Base-by-base conservation (phyloP, 345 rosid genomes). In the Eucalyptus marginata region DNA sequence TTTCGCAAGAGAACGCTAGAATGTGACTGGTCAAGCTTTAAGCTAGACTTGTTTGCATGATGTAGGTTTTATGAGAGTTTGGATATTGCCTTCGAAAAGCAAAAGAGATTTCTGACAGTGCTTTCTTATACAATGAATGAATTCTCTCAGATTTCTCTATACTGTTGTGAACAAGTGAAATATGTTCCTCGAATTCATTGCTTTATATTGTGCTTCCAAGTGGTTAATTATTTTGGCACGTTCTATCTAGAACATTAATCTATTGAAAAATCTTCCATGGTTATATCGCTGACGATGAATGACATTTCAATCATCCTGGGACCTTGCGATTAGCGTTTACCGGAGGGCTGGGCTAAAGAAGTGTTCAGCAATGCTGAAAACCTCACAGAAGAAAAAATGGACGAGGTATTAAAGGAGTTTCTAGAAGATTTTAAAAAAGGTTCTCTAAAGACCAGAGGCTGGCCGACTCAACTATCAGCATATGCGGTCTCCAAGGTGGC, bases 311-410 rank as follows among this genome's bases (percentile, higher is more conserved):
- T 86, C 27, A 18, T 64, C 86, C 40, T 6, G 46, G 62, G 31
- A 36, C 85, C 15, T 71, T 49, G 44, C 44, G 66, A 33, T 31
- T 89, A 94, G 95, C 49, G 66, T 31, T 90, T 93, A 40, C 58
- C 87, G 6, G 88, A 92, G 15, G 94, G 92, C 90, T 91, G 92
- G 94, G 93, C 93, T 8, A 91, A 71, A 87, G 88, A 68, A 89
- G 91, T 91, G 68, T 71, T 94, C 29, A 89, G 91, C 51, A 93
- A 95, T 68, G 93, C 49, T 18, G 93, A 93, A 76, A 94, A 89
- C 43, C 92, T 94, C 52, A 90, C 93, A n/a, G 90, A 90, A 88
- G 94, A 91, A 91, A 93, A 86, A 88, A 80, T 95, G 49, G 94
- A 95, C 40, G 87, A 88, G 90, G 91, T 93, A 31, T 22, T 94